phyloP scores from a whole-genome alignment of 192 early-diverging fungal genomes.

The Funneliformis geosporum region DNA sequence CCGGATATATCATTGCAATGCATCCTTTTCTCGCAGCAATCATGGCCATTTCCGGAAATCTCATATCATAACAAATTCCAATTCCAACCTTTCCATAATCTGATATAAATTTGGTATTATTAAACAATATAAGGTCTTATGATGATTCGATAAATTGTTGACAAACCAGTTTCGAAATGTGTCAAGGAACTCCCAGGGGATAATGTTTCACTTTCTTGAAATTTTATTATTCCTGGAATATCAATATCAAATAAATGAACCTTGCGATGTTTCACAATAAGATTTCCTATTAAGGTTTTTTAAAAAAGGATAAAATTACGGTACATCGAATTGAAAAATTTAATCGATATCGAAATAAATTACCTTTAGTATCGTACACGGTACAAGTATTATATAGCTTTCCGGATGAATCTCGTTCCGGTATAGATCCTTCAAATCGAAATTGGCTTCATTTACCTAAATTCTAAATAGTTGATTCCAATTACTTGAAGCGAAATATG shows the following conservation, averaged over 20 bases:
- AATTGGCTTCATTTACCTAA: not conserved
- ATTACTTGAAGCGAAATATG: not conserved
- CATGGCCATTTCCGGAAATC: constrained; percentile 95
- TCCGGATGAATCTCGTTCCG: constrained; percentile 64
- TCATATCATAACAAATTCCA: constrained; percentile 96
- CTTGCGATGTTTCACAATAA: constrained; percentile 73
- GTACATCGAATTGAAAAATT: not conserved
- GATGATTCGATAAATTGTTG: not conserved
- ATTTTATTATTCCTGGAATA: constrained; percentile 88
- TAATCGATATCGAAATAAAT: not conserved
- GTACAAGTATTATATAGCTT: constrained; percentile 86
- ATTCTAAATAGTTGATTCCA: too few species aligned
- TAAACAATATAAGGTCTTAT: not conserved
- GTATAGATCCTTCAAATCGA: constrained; percentile 70
- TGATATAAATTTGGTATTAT: constrained; percentile 23
- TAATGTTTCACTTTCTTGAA: constrained; percentile 87
- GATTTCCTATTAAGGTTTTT: too few species aligned
- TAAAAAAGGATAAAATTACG: not conserved
- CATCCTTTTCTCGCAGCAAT: constrained; percentile 85
- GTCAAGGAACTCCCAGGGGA: constrained; percentile 76
- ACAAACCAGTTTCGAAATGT: constrained; percentile 68
- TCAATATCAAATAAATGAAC: constrained; percentile 97
- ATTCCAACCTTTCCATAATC: constrained; percentile 85
- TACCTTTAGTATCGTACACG: constrained; percentile 64
- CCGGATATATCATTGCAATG: constrained; percentile 94